These are phyloP conservation scores for Linum lewisii DNA, from an alignment of 345 rosid species.

Conservation along the genomic window DNA sequence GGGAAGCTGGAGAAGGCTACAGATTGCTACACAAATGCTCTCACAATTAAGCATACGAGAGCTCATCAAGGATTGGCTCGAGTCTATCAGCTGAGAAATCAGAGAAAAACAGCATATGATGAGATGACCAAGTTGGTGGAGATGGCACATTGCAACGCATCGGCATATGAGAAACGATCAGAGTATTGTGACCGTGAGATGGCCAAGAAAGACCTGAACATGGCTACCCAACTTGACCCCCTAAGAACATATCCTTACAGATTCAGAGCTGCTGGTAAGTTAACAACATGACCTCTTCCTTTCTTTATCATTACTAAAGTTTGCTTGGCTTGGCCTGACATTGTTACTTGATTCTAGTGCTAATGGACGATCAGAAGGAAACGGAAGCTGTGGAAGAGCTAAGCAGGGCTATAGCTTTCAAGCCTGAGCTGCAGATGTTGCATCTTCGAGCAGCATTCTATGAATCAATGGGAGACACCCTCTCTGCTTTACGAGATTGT, in stretches of 20 bases:
- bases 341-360: slow-evolving; percentile 33
- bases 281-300: neutral
- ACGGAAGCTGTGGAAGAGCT: slow-evolving; percentile 80
- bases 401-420: slow-evolving; percentile 75
- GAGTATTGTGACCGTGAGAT: slow-evolving; percentile 80
- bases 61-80: slow-evolving; percentile 98
- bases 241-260: slow-evolving; percentile 89
- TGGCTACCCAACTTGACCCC: slow-evolving; percentile 79
- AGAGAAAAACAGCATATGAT: slow-evolving; percentile 62
- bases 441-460: slow-evolving; percentile 93
- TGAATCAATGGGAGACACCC: slow-evolving; percentile 63
- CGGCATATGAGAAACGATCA: slow-evolving; percentile 88
- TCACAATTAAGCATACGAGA: slow-evolving; percentile 79
- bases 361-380: slow-evolving; percentile 92
- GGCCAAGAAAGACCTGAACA: slow-evolving; percentile 71
- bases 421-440: slow-evolving; percentile 79
- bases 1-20: slow-evolving; percentile 69
- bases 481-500: slow-evolving; percentile 61
- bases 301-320: neutral
- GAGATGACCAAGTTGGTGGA: slow-evolving; percentile 91
- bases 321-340: neutral
- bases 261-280: slow-evolving; percentile 90
- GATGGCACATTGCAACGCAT: slow-evolving; percentile 55
- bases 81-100: slow-evolving; percentile 52
- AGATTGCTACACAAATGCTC: slow-evolving; percentile 68